A percentile compares a stretch with the other conserved stretches of the same genome.
Evolutionary conservation across 2,329 filamentous ascomycete species (phyloP).

Genomic region (Penicillium occitanis): DNA sequence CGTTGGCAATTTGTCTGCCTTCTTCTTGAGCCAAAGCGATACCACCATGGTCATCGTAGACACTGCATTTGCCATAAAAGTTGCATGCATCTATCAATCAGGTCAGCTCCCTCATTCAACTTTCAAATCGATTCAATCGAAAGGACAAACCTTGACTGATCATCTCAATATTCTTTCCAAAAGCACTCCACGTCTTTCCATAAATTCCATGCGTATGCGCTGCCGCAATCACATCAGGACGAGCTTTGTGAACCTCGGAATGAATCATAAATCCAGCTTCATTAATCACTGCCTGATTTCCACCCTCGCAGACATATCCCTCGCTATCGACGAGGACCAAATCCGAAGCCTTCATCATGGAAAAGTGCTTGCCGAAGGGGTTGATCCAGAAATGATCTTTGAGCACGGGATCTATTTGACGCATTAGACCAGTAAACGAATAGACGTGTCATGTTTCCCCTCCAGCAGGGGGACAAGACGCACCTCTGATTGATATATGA

Average conservation of each 20-base stretch:
- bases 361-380: conserved; percentile 43
- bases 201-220: conserved; percentile 61
- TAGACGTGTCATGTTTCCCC: background rate
- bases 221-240: conserved; percentile 59
- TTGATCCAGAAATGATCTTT: conserved; percentile 45
- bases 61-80: conserved; percentile 38
- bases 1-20: conserved; percentile 39
- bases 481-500: conserved; percentile 44
- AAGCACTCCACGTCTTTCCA: conserved; percentile 61
- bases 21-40: conserved; percentile 44
- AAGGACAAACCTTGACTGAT: conserved; percentile 59
- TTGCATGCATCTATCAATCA: conserved; percentile 37
- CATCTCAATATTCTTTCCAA: conserved; percentile 60
- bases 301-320: conserved; percentile 43
- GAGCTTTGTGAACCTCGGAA: conserved; percentile 58
- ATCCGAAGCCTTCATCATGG: conserved; percentile 43
- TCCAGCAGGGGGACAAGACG: background rate
- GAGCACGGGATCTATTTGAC: conserved; percentile 35
- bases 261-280: conserved; percentile 61
- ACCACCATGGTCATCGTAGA: conserved; percentile 44
- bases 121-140: conserved; percentile 34
- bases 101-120: background rate
- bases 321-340: conserved; percentile 43
- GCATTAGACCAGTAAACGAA: background rate
- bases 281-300: conserved; percentile 41